Evolutionary conservation across 2,329 filamentous ascomycete species (phyloP).

Genomic region (Cephalotrichum gorgonifer): DNA sequence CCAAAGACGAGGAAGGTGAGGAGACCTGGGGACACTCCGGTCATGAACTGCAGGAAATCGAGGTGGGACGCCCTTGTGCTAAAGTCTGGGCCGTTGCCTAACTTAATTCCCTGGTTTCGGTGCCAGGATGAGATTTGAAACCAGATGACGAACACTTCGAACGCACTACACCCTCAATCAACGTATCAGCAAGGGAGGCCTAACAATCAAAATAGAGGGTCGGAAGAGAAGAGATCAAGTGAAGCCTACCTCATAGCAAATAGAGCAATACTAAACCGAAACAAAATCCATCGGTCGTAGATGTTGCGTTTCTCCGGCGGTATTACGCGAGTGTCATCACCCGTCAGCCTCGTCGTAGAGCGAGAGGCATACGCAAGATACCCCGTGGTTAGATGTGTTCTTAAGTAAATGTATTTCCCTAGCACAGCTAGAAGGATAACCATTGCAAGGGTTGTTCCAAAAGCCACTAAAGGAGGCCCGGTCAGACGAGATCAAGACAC

Average conservation of each 20-base stretch:
- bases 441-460: constrained; percentile 23
- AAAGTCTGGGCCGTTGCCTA: constrained; percentile 20
- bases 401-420: constrained; percentile 27
- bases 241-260: constrained; percentile 24
- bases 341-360: background rate
- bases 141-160: constrained; percentile 26
- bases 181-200: background rate
- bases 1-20: constrained; percentile 14
- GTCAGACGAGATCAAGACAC: background rate
- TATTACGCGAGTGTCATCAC: too few species aligned
- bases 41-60: constrained; percentile 14
- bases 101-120: constrained; percentile 18
- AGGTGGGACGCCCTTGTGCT: constrained; percentile 12
- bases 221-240: too few species aligned
- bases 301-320: constrained; percentile 16
- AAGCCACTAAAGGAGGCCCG: constrained; percentile 20
- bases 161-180: constrained; percentile 13
- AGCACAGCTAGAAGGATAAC: constrained; percentile 27
- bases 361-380: constrained; percentile 6
- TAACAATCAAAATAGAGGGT: background rate
- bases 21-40: constrained; percentile 10
- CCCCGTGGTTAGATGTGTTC: constrained; percentile 19
- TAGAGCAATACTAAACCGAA: constrained; percentile 33
- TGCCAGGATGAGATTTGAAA: constrained; percentile 22
- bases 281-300: constrained; percentile 33